Conservation (phyloP, 2,329 filamentous ascomycete genomes). For the Alternaria postmessia region DNA sequence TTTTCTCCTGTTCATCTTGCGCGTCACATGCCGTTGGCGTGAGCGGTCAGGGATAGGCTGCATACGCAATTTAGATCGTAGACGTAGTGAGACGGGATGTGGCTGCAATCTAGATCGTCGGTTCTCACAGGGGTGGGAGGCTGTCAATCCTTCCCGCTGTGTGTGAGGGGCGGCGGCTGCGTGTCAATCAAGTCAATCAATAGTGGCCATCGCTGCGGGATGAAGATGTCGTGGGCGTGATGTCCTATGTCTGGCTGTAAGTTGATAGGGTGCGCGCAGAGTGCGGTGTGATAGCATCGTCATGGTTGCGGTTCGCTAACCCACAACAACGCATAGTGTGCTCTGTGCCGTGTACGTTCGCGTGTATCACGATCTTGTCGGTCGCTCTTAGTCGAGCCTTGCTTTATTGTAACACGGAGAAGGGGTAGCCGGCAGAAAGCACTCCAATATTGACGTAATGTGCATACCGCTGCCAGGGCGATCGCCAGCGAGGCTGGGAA, state of each 20-base stretch:
- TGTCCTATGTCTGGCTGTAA: not conserved
- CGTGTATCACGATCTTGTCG: conserved; percentile 5
- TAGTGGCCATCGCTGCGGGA: not conserved
- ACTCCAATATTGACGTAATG: conserved; percentile 20
- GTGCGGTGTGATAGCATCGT: not conserved
- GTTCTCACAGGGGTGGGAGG: conserved; percentile 10
- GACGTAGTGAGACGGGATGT: conserved; percentile 17
- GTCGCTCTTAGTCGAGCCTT: conserved; percentile 15
- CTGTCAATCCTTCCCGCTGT: conserved; percentile 8
- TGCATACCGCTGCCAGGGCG: conserved; percentile 16
- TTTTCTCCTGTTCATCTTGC: conserved; percentile 2
- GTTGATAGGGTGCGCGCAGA: conserved; percentile 1
- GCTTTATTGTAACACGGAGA: conserved; percentile 4
- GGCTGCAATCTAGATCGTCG: conserved; percentile 26
- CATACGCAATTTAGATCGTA: conserved; percentile 10
- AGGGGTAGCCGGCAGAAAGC: not conserved
- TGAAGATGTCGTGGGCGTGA: not conserved
- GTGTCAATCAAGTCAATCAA: conserved; percentile 8
- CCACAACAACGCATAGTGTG: conserved; percentile 8
- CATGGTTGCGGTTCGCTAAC: not conserved
- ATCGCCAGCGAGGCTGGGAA: conserved; percentile 19
- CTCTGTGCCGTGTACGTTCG: conserved; percentile 1
- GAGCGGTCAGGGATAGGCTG: conserved; percentile 20
- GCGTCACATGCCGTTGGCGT: conserved; percentile 15
- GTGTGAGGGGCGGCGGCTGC: conserved; percentile 10